Conservation (phyloP, 2,329 filamentous ascomycete genomes). For the Fusarium sp. region DNA sequence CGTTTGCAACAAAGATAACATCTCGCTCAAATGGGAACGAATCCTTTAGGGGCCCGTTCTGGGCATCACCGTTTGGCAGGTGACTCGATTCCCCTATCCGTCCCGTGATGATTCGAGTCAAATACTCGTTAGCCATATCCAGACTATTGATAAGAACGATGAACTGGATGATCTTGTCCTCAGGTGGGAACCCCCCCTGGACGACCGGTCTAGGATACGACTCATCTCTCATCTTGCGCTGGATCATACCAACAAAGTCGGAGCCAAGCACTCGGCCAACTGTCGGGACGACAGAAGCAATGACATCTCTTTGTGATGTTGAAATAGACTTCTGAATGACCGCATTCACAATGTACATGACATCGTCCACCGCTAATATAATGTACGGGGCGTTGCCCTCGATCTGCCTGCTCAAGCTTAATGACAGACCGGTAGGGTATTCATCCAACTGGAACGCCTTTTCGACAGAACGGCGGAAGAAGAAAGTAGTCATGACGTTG, state of each 20-base stretch:
- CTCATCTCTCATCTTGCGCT: constrained; percentile 97
- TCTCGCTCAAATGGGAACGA: constrained; percentile 86
- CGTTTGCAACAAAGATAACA: constrained; percentile 71
- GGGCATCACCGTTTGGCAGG: constrained; percentile 46
- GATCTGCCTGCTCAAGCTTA: constrained; percentile 77
- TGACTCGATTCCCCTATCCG: constrained; percentile 62
- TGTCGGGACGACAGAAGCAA: constrained; percentile 80
- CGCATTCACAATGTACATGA: constrained; percentile 98
- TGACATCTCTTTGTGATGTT: constrained; percentile 82
- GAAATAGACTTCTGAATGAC: constrained; percentile 87
- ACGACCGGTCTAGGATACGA: constrained; percentile 84
- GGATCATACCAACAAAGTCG: constrained; percentile 96
- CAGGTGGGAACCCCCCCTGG: constrained; percentile 84
- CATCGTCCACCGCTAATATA: constrained; percentile 94
- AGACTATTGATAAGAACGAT: constrained; percentile 95
- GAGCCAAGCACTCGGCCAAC: constrained; percentile 82
- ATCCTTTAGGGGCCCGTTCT: constrained; percentile 61
- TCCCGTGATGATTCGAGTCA: constrained; percentile 82
- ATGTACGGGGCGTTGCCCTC: constrained; percentile 87
- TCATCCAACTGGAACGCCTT: constrained; percentile 98
- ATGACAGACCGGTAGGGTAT: constrained; percentile 78
- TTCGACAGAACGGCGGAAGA: constrained; percentile 94
- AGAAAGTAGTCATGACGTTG: constrained; percentile 93
- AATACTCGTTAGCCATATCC: constrained; percentile 90
- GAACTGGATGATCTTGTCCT: constrained; percentile 88